Evolutionary conservation across 2,329 filamentous ascomycete genomes (phyloP), one percentile per base, ranked within the genome.

Genomic region (Myriangium duriaei): DNA sequence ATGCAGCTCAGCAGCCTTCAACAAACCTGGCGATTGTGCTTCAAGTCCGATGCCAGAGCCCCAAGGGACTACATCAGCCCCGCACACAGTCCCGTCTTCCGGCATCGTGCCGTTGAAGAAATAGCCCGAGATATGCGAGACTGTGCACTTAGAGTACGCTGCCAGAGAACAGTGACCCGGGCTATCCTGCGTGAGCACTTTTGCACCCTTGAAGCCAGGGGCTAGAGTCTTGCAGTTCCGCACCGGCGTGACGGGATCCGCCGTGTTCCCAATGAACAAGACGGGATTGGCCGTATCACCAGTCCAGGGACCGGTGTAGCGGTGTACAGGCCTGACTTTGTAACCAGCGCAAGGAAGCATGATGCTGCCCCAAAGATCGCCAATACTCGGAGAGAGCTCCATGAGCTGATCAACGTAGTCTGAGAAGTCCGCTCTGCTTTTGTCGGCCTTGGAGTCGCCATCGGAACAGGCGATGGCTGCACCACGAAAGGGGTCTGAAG

Each of bases 271-370:
- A 17, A 55, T 47, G 31, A 53, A 44, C 17, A 57, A 38, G 2
- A 56, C 41, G 4, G 50, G 50, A 21, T 51, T 47, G 10, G 41
- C 40, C 7, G 51, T 53, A 4, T 52, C 49, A 11, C 41, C 50
- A 14, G 44, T 30, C 37, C 43, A 52, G 7, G 48, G 47, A 1
- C 45, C 47, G 12, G 43, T 45, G 40, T 58, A 64, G 29, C 49
- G 51, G 42, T 57, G 49, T 11, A 46, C 43, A 1, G 63, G 50
- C 4, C 51, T 47, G 33, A 61, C 51, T 10, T 45, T 46, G 57
- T 60, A 65, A 12, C 51, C 49, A 4, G 56, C 46, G 39, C 63
- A 67, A 28, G 51, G 50, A 51, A 63, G 47, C 4, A 45, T 48
- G 2, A 61, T 44, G 31, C 48, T 50, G 1, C 58, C 45, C 61